Conservation (phyloP, 225 moss, liverwort and hornwort genomes). For the Rhytidiadelphus loreus region DNA sequence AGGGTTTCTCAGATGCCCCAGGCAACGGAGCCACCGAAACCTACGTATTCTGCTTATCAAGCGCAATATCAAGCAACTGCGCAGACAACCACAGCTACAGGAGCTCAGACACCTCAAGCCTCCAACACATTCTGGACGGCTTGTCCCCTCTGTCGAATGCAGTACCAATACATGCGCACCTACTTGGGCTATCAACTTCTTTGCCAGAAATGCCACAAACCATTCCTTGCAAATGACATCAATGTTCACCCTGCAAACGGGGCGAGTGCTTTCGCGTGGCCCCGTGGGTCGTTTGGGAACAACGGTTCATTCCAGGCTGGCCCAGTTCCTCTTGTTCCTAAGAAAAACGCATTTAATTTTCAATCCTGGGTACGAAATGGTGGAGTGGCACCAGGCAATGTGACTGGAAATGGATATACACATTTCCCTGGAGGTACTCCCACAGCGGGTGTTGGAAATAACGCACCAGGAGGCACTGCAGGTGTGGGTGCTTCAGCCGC, state of each 20-base stretch:
- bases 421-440: slow-evolving; percentile 4
- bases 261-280: slow-evolving; percentile 1
- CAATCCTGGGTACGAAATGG: slow-evolving; percentile 12
- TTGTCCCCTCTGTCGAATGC: slow-evolving; percentile 73
- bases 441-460: slow-evolving; percentile 21
- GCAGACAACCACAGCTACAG: slow-evolving; percentile 10
- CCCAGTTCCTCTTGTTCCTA: slow-evolving; percentile 19
- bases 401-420: slow-evolving; percentile 27
- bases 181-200: slow-evolving; percentile 59
- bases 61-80: slow-evolving; percentile 22
- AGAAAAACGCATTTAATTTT: slow-evolving; percentile 27
- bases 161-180: slow-evolving; percentile 71
- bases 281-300: not conserved
- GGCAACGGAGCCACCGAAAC: slow-evolving; percentile 5
- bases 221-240: slow-evolving; percentile 65
- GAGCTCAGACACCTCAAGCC: slow-evolving; percentile 1
- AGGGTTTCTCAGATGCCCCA: slow-evolving; percentile 16
- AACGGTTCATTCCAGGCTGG: slow-evolving; percentile 5
- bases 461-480: slow-evolving; percentile 25
- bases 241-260: slow-evolving; percentile 14
- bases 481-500: slow-evolving; percentile 40
- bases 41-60: slow-evolving; percentile 20
- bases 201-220: slow-evolving; percentile 67
- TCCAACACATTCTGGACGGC: slow-evolving; percentile 72
- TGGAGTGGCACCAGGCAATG: slow-evolving; percentile 15